These are phyloP conservation scores for Tricholoma hemisulphureum DNA, from an alignment of 768 basidiomycete species.

Conservation along the genomic window DNA sequence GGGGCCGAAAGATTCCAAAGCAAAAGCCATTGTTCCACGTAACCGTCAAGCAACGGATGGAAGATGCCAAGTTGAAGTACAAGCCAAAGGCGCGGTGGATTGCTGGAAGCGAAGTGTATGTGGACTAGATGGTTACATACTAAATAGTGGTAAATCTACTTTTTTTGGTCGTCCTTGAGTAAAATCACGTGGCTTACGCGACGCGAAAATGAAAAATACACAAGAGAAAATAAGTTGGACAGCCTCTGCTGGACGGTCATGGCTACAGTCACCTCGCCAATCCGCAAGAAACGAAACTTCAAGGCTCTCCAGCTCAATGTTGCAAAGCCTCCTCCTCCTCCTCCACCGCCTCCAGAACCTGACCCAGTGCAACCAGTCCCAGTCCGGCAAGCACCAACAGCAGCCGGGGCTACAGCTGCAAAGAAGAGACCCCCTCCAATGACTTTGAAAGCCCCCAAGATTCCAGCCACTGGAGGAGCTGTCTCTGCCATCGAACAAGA, in stretches of 20 bases:
- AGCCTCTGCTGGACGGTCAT: slow-evolving; percentile 1
- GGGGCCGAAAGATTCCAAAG: slow-evolving; percentile 50
- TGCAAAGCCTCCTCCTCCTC: slow-evolving; percentile 37
- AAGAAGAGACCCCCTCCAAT: slow-evolving; percentile 84
- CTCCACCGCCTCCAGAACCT: slow-evolving; percentile 33
- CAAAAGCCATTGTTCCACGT: slow-evolving; percentile 56
- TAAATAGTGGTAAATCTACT: too few species aligned
- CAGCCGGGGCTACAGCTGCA: slow-evolving; percentile 42
- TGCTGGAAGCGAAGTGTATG: slow-evolving; percentile 47
- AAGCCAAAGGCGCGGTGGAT: slow-evolving; percentile 55
- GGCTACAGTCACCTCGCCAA: slow-evolving; percentile 36
- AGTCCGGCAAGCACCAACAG: slow-evolving; percentile 46
- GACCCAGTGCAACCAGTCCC: slow-evolving; percentile 34
- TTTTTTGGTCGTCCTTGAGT: too few species aligned
- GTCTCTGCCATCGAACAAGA: slow-evolving; percentile 43
- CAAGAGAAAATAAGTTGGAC: neutral
- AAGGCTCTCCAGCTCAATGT: slow-evolving; percentile 79
- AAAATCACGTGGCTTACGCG: slow-evolving; percentile 12
- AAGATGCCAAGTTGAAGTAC: slow-evolving; percentile 47
- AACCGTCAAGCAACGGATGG: slow-evolving; percentile 61
- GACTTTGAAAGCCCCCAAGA: slow-evolving; percentile 72
- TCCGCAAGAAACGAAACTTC: slow-evolving; percentile 92
- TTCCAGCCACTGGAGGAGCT: slow-evolving; percentile 42
- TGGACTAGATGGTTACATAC: too few species aligned
- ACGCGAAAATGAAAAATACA: slow-evolving; percentile 14